Evolutionary conservation across 2,329 filamentous ascomycete genomes (phyloP), one percentile per base, ranked within the genome.

Genomic region (Nothophoma quercina): DNA sequence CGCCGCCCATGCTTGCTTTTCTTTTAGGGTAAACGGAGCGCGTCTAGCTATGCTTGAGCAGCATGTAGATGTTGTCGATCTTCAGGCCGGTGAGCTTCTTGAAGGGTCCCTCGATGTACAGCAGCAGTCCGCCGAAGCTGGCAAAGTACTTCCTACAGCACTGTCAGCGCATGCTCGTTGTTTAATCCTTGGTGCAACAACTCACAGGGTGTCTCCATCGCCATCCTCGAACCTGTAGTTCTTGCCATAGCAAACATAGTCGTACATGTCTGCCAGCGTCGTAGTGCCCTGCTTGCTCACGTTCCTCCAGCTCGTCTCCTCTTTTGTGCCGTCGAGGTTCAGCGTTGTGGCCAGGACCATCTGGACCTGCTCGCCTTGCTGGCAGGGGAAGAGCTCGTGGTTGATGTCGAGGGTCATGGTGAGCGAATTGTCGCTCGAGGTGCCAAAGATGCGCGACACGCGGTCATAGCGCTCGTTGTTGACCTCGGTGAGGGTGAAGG

Each of bases 391-490:
- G 7, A 99, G 85, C 78, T 99, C 93, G 51, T 86, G 89, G 81
- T 98, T 97, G 77, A 98, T 87, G 78, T 99, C 95, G 55, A 99
- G 89, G 5, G 86, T 88, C 79, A 98, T 87, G 59, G 85, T 83
- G 23, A 89, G 90, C 82, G 65, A 85, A 77, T 93, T 85, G 77
- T 96, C 91, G 63, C 84, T 81, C 19, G 89, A 93, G 43, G 84
- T 89, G 71, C 86, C 92, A 48, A 81, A 85, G 71, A 98, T 85
- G 64, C 95, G 93, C 48, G 91, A 89, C 21, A 97, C 93, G 60
- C 93, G 91, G 79, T 98, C 95, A 78, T 99, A 99, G 79, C 97
- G 96, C 69, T 88, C 85, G 69, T 87, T 84, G 79, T 96, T 90
- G 74, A 91, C 81, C 48, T 84, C 78, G 63, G 86, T 93, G 68